These are phyloP conservation scores for Candida sphagnicola DNA, from an alignment of 805 yeast species.

Conservation along the genomic window DNA sequence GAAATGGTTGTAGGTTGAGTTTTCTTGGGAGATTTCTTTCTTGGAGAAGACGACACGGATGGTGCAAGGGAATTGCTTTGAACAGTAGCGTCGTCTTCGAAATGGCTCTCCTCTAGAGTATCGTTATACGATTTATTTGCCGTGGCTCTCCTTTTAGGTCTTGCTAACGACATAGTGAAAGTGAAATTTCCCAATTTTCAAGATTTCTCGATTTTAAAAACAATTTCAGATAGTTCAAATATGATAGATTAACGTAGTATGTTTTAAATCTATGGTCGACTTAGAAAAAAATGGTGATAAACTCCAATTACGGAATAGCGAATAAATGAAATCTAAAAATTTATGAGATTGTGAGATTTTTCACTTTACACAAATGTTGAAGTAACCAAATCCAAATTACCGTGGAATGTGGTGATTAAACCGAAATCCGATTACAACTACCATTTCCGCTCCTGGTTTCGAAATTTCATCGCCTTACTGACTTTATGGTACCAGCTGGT, in stretches of 20 bases:
- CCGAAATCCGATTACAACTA: too few relatives aligned
- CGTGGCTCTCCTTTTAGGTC: conserved; percentile 37
- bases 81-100: conserved; percentile 18
- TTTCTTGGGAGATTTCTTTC: conserved; percentile 6
- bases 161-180: conserved; percentile 17
- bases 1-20: conserved; percentile 1
- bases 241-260: neutral
- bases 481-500: too few relatives aligned
- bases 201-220: neutral
- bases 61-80: too few relatives aligned
- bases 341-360: neutral
- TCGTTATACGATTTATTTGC: conserved; percentile 33
- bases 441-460: too few relatives aligned
- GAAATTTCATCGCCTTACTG: too few relatives aligned
- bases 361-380: too few relatives aligned
- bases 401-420: too few relatives aligned
- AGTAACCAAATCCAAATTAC: too few relatives aligned
- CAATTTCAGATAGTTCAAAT: neutral
- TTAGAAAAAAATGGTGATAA: too few relatives aligned
- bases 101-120: conserved; percentile 21
- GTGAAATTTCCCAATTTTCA: neutral
- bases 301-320: too few relatives aligned
- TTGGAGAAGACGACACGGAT: neutral
- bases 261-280: neutral
- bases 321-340: neutral